Conservation (phyloP, 1,284 basidiomycete genomes). For the Ustilago cynodontis region DNA sequence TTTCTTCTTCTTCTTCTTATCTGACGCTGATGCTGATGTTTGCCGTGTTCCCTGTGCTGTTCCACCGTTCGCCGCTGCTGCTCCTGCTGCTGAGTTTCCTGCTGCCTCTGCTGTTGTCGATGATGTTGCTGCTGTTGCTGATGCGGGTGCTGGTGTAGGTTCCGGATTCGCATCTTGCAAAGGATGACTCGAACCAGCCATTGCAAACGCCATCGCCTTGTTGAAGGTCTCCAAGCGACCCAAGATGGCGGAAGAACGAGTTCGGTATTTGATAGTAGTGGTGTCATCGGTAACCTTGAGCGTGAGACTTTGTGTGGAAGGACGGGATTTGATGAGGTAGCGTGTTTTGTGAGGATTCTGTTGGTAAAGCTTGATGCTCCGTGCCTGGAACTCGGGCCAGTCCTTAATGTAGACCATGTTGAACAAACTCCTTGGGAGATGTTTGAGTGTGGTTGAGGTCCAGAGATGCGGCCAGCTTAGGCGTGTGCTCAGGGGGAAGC, state of each 20-base stretch:
- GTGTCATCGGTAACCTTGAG: slow-evolving; percentile 64
- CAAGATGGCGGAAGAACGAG: slow-evolving; percentile 89
- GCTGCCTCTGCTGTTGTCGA: slow-evolving; percentile 11
- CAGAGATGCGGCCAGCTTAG: too few species aligned
- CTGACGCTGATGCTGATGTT: slow-evolving; percentile 15
- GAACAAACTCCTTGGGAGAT: not conserved
- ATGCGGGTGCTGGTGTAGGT: not conserved
- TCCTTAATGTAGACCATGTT: slow-evolving; percentile 63
- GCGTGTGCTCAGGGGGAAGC: too few species aligned
- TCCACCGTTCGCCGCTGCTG: not conserved
- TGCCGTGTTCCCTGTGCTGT: not conserved
- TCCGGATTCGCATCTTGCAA: slow-evolving; percentile 42
- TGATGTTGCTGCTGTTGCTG: slow-evolving; percentile 13
- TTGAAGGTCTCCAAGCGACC: slow-evolving; percentile 94
- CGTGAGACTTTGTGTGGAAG: slow-evolving; percentile 49
- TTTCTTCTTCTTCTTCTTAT: slow-evolving; percentile 56
- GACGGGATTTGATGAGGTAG: slow-evolving; percentile 60
- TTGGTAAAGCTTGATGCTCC: slow-evolving; percentile 54
- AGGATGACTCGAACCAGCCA: slow-evolving; percentile 71
- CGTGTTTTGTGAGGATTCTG: slow-evolving; percentile 49
- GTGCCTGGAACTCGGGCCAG: slow-evolving; percentile 59
- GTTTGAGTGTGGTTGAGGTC: too few species aligned
- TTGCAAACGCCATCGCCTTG: slow-evolving; percentile 82
- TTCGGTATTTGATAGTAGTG: slow-evolving; percentile 84
- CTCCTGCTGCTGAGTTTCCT: slow-evolving; percentile 11